Conservation (phyloP, 306 rosid genomes). For the Begonia loranthoides region DNA sequence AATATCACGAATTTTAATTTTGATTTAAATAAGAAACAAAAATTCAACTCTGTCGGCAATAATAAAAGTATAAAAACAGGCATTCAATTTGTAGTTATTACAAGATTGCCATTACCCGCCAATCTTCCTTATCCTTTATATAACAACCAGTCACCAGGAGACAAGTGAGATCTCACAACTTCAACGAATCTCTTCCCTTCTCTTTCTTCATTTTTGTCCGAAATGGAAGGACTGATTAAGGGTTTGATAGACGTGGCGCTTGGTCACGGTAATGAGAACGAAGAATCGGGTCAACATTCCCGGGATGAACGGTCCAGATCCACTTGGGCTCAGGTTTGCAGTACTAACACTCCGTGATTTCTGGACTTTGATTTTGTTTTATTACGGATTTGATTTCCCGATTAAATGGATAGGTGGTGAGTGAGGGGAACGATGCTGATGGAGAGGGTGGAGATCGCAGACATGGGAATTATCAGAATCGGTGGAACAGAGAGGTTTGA, state of each 20-base stretch:
- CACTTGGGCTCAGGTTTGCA: conserved; percentile 47
- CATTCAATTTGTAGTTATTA: background rate
- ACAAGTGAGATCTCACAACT: background rate
- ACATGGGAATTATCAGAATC: conserved; percentile 14
- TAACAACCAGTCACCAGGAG: conserved; percentile 6
- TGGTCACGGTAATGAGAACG: conserved; percentile 20
- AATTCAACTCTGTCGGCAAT: background rate
- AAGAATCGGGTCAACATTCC: conserved; percentile 15
- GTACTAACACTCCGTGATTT: background rate
- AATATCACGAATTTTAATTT: no score
- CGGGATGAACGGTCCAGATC: conserved; percentile 60
- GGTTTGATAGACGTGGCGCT: conserved; percentile 42
- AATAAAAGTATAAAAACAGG: background rate
- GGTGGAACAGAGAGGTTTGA: conserved; percentile 24
- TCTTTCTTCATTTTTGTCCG: background rate
- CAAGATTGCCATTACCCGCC: conserved; percentile 38
- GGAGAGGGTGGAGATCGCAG: conserved; percentile 18
- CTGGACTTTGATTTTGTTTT: background rate
- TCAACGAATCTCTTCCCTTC: background rate
- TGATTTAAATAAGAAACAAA: no score
- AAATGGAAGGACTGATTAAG: conserved; percentile 72
- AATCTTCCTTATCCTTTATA: conserved; percentile 9
- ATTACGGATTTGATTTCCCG: background rate
- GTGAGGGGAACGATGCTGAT: conserved; percentile 44
- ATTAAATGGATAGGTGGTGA: conserved; percentile 32